Evolutionary conservation across 2,329 filamentous ascomycete species (phyloP).

Genomic region (Aspergillus chevalieri): DNA sequence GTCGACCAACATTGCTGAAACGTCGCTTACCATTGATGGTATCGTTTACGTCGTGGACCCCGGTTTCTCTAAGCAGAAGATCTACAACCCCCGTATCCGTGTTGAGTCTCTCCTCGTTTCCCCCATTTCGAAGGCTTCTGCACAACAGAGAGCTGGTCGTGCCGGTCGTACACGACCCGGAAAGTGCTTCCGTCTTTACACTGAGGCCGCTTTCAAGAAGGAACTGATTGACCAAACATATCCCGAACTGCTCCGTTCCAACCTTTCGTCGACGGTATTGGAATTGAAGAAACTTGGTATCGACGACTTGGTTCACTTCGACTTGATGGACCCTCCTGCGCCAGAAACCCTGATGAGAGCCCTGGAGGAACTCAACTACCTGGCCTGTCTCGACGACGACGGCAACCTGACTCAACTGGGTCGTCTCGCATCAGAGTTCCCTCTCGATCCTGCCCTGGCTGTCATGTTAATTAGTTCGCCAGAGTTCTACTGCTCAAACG

Average conservation of each 20-base stretch:
- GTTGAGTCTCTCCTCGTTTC: constrained; percentile 97
- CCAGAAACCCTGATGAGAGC: constrained; percentile 98
- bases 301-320: constrained; percentile 93
- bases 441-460: constrained; percentile 84
- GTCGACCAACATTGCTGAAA: constrained; percentile 97
- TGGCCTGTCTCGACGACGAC: constrained; percentile 93
- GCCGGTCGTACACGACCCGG: constrained; percentile 96
- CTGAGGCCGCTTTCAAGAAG: constrained; percentile 91
- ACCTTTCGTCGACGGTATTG: constrained; percentile 87
- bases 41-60: constrained; percentile 99
- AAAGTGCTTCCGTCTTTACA: constrained; percentile 97
- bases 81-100: constrained; percentile 94
- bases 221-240: constrained; percentile 97
- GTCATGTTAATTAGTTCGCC: constrained; percentile 98
- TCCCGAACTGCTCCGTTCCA: constrained; percentile 90
- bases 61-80: constrained; percentile 98
- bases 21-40: constrained; percentile 92
- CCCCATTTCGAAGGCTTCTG: constrained; percentile 94
- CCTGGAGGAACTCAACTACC: constrained; percentile 93
- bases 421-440: constrained; percentile 85
- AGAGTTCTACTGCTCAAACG: constrained; percentile 98
- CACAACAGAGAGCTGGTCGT: constrained; percentile 96
- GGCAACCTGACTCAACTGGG: constrained; percentile 85
- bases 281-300: constrained; percentile 97
- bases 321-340: constrained; percentile 96